These are phyloP conservation scores for Syzygium grande DNA, from an alignment of 345 rosid genomes.

Conservation along the genomic window DNA sequence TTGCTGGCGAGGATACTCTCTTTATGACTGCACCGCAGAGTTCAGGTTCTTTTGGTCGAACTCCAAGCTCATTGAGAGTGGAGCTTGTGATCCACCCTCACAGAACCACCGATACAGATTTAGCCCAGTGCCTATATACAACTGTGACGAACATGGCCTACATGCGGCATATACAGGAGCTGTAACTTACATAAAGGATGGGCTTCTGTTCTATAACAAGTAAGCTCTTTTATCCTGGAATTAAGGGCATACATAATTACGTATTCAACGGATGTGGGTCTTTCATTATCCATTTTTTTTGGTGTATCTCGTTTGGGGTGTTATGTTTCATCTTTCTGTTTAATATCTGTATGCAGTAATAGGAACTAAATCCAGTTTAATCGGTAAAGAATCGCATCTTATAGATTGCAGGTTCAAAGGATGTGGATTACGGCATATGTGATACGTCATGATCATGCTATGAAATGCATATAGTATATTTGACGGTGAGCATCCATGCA, in stretches of 20 bases:
- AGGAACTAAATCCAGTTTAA: not conserved
- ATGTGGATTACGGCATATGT: not conserved
- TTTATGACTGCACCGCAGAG: slow-evolving; percentile 85
- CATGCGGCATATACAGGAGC: slow-evolving; percentile 48
- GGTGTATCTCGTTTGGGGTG: not conserved
- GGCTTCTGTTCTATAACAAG: slow-evolving; percentile 90
- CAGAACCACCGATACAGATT: slow-evolving; percentile 62
- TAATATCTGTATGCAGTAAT: not conserved
- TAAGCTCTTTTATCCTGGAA: slow-evolving; percentile 16
- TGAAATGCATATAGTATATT: not conserved
- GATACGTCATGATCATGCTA: not conserved
- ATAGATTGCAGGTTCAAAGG: slow-evolving; percentile 13
- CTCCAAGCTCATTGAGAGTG: slow-evolving; percentile 85
- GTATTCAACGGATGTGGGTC: not conserved
- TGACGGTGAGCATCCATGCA: not conserved
- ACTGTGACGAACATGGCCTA: slow-evolving; percentile 72
- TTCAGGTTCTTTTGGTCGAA: slow-evolving; percentile 88
- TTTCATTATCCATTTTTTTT: not conserved
- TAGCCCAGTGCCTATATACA: slow-evolving; percentile 46
- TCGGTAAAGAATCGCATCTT: not conserved
- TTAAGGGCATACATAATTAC: not conserved
- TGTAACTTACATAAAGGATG: slow-evolving; percentile 74
- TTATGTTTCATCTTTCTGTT: not conserved
- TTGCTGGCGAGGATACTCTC: slow-evolving; percentile 91
- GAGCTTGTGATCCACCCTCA: slow-evolving; percentile 75